Evolutionary conservation across 2,329 filamentous ascomycete species (phyloP), one percentile per base, ranked within the genome.

Genomic region (Grosmannia clavigera): DNA sequence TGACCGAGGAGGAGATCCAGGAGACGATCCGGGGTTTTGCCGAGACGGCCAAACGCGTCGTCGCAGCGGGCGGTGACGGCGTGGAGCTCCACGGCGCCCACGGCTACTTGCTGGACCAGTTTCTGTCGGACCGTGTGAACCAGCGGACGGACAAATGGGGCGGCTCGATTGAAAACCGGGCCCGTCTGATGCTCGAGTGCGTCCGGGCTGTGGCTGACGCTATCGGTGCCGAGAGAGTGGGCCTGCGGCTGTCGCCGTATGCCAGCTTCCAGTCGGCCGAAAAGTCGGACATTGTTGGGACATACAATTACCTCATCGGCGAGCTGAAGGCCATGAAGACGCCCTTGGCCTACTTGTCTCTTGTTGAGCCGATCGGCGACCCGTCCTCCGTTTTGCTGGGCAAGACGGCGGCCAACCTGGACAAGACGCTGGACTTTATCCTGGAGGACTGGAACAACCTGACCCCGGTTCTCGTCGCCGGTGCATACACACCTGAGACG

Each of bases 31-130:
- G 69, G 5, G 80, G 80, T 2, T 90, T 80, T 71, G 79, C 76
- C 1, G 78, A 75, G 0, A 77, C 77, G 0, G 73, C 78, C 0
- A 74, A 77, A 65, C 73, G 81, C 14, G 79, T 86, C 0, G 69
- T 89, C 2, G 75, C 76, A 27, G 83, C 81, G 0, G 88, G 87
- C 0, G 85, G 85, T 63, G 85, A 88, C 66, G 82, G 82, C 4
- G 78, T 88, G 14, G 85, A 85, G 70, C 82, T 95, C 57, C 90
- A 94, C 74, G 82, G 80, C 65, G 90, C 88, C 0, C 88, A 94
- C 67, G 88, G 89, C 0, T 94, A 92, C 68, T 78, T 95, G 0
- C 74, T 92, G 0, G 82, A 85, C 66, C 74, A 76, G 3, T 94
- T 92, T 74, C 62, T 91, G 3, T 84, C 82, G 0, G 87, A 88